These are phyloP conservation scores for Termitomyces sp. DNA, from an alignment of 768 basidiomycete species.

Conservation along the genomic window DNA sequence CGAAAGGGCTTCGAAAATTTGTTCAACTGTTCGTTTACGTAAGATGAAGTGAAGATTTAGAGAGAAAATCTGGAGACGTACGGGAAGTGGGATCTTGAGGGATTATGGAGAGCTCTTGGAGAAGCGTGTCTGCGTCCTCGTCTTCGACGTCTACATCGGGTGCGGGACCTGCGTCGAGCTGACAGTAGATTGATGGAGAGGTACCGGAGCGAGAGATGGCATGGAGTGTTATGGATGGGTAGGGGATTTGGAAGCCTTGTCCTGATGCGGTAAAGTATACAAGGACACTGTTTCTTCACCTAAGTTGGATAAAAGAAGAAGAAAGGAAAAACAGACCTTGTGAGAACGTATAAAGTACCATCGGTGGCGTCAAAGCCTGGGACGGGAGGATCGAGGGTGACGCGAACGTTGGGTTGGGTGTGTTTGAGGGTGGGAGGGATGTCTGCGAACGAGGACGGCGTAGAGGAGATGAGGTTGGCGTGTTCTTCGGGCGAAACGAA, in stretches of 20 bases:
- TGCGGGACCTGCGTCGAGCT: conserved; percentile 72
- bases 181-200: conserved; percentile 84
- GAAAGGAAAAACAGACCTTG: conserved; percentile 52
- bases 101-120: conserved; percentile 81
- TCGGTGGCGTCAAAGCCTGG: conserved; percentile 51
- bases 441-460: conserved; percentile 79
- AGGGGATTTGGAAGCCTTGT: conserved; percentile 56
- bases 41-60: neutral
- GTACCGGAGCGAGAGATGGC: conserved; percentile 72
- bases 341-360: conserved; percentile 82
- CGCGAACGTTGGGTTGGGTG: conserved; percentile 66
- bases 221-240: conserved; percentile 90
- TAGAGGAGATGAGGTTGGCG: conserved; percentile 62
- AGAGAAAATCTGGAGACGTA: conserved; percentile 33
- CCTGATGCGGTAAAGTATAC: conserved; percentile 50
- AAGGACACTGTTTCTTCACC: conserved; percentile 51
- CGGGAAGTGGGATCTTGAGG: conserved; percentile 57
- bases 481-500: conserved; percentile 62
- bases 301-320: conserved; percentile 1
- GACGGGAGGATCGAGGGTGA: conserved; percentile 67
- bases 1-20: conserved; percentile 86
- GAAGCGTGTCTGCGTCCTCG: conserved; percentile 41
- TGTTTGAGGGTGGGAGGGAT: conserved; percentile 83
- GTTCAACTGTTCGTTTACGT: conserved; percentile 53
- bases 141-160: conserved; percentile 21